Percentiles rank a stretch among this genome's conserved stretches.
Evolutionary conservation across 768 basidiomycete species (phyloP).

Genomic region (Russula compacta): DNA sequence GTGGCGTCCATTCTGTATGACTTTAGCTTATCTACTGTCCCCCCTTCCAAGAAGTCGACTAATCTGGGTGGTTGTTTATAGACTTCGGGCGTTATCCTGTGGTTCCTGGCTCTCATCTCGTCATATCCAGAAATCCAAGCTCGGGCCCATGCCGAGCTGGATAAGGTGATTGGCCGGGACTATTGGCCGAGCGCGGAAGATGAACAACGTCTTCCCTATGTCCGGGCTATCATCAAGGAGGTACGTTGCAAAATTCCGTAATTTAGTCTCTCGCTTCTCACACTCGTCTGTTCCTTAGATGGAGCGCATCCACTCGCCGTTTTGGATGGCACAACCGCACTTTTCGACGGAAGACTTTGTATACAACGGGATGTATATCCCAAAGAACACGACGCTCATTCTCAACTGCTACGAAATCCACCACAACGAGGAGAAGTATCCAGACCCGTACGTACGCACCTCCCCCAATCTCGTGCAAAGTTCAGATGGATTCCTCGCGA

Average conservation of each 20-base stretch:
- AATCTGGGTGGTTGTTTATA: conserved; percentile 20
- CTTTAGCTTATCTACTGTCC: background rate
- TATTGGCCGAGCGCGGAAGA: conserved; percentile 23
- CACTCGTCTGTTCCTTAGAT: conserved; percentile 10
- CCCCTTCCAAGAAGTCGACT: background rate
- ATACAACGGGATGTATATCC: conserved; percentile 27
- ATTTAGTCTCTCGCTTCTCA: background rate
- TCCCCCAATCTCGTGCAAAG: background rate
- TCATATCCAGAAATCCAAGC: conserved; percentile 24
- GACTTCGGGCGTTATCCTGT: conserved; percentile 30
- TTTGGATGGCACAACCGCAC: conserved; percentile 28
- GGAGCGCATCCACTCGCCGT: conserved; percentile 23
- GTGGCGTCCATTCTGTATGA: conserved; percentile 28
- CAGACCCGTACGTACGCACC: conserved; percentile 30
- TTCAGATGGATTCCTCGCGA: background rate
- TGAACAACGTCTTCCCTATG: conserved; percentile 22
- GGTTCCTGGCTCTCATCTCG: conserved; percentile 25
- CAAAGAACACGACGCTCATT: conserved; percentile 25
- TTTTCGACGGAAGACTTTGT: conserved; percentile 25
- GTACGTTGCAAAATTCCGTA: conserved; percentile 9
- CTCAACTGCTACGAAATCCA: conserved; percentile 25
- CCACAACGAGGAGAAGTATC: conserved; percentile 29
- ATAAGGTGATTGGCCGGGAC: conserved; percentile 22
- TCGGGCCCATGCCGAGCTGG: conserved; percentile 26
- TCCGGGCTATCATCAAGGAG: conserved; percentile 25